These are phyloP conservation scores for Trichosanthes truncata DNA, from an alignment of 306 rosid species.

Conservation along the genomic window DNA sequence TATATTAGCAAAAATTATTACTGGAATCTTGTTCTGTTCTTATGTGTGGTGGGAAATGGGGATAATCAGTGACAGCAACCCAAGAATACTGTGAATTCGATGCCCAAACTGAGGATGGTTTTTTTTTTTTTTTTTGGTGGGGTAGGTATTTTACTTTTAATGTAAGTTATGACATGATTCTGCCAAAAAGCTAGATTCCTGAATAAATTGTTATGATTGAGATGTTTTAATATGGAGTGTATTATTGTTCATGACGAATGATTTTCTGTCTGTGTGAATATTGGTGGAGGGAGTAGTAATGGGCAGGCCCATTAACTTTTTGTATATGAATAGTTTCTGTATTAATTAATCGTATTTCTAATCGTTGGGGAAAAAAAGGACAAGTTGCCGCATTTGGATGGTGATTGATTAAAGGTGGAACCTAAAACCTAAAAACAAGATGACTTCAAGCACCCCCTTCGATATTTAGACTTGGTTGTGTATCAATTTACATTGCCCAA, in stretches of 20 bases:
- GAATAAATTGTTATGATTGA: neutral
- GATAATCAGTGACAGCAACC: neutral
- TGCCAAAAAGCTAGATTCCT: neutral
- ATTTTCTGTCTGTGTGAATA: neutral
- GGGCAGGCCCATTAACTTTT: neutral
- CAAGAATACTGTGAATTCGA: neutral
- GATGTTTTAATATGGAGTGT: no score
- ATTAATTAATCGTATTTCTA: neutral
- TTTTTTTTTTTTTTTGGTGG: neutral
- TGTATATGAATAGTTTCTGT: neutral
- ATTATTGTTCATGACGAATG: neutral
- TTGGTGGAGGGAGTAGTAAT: neutral
- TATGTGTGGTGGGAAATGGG: neutral
- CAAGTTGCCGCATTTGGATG: neutral
- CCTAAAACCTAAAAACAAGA: no score
- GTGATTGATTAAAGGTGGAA: no score
- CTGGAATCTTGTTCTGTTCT: neutral
- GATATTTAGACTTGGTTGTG: no score
- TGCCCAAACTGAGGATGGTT: neutral
- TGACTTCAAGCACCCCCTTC: no score
- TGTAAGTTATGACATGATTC: neutral
- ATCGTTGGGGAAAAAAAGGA: no score
- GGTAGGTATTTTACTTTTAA: neutral
- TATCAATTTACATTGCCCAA: no score
- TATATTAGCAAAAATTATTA: neutral